Conservation (phyloP, 176 grass and related monocot genomes). For the Miscanthus lutarioriparius region DNA sequence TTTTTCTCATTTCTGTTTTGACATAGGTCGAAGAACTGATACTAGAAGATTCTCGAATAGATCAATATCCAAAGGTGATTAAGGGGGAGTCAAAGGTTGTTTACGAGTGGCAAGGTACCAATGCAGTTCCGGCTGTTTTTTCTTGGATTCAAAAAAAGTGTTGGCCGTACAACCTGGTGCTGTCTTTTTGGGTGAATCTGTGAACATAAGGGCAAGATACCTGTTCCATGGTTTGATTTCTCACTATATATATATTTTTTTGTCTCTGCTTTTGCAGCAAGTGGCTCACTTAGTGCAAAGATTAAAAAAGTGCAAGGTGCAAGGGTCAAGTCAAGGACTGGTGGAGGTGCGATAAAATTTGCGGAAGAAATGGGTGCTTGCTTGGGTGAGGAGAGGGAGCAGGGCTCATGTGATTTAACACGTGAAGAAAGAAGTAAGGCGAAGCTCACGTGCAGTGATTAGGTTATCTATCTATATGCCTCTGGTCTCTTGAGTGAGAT, state of each 20-base stretch:
- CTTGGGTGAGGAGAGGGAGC: conserved; percentile 8
- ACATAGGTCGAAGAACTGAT: conserved; percentile 86
- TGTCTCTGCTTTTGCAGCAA: conserved; percentile 39
- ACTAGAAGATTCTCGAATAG: conserved; percentile 87
- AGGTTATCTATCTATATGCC: not conserved
- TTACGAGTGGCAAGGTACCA: conserved; percentile 91
- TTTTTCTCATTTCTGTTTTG: conserved; percentile 18
- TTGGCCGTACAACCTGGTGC: not conserved
- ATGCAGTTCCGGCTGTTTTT: not conserved
- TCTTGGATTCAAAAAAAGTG: not conserved
- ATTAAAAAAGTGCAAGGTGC: conserved; percentile 43
- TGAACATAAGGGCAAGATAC: not conserved
- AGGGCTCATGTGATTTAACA: not conserved
- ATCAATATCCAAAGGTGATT: conserved; percentile 83
- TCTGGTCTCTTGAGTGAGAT: not conserved
- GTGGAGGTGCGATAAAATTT: conserved; percentile 6
- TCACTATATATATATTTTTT: not conserved
- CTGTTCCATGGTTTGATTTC: not conserved
- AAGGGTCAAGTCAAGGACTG: conserved; percentile 33
- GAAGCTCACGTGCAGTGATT: conserved; percentile 11
- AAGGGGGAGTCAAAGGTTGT: conserved; percentile 93
- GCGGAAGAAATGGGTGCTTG: conserved; percentile 16
- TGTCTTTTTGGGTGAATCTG: not conserved
- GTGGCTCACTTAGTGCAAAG: conserved; percentile 61
- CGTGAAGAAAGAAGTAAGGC: conserved; percentile 13